These are phyloP conservation scores for Meripilus lineatus DNA, from an alignment of 1,284 basidiomycete species.

Conservation along the genomic window DNA sequence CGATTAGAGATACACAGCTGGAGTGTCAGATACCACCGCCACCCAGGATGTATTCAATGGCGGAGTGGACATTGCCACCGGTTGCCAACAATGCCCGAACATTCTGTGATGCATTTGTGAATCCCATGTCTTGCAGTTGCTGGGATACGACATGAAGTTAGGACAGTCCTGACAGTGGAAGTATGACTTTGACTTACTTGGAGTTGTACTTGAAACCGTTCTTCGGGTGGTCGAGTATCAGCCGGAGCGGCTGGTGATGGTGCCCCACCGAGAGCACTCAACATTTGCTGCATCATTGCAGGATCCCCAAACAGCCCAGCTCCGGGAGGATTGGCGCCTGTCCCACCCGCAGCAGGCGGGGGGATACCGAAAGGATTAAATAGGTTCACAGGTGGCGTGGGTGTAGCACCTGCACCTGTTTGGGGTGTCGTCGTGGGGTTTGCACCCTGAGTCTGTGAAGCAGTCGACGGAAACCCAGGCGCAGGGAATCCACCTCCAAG, in stretches of 20 bases:
- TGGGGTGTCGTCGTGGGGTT: conserved; percentile 7
- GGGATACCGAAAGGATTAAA: conserved; percentile 1
- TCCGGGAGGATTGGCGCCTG: conserved; percentile 13
- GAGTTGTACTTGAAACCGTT: conserved; percentile 84
- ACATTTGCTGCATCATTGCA: conserved; percentile 47
- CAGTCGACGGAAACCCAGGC: conserved; percentile 44
- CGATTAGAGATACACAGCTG: no score
- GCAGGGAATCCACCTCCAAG: conserved; percentile 45
- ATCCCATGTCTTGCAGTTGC: conserved; percentile 89
- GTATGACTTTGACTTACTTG: conserved; percentile 43
- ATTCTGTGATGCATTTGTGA: conserved; percentile 82
- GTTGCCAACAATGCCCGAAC: conserved; percentile 84
- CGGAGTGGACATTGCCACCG: conserved; percentile 84
- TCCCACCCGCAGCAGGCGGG: conserved; percentile 18
- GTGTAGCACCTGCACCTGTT: conserved; percentile 12
- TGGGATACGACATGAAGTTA: conserved; percentile 23
- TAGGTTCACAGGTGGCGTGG: conserved; percentile 13
- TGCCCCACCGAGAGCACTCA: conserved; percentile 28
- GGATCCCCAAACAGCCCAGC: conserved; percentile 31
- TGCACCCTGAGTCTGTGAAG: conserved; percentile 17
- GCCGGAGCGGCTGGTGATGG: conserved; percentile 41
- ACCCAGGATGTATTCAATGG: conserved; percentile 85
- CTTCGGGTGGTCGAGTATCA: conserved; percentile 77
- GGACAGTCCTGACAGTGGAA: no score
- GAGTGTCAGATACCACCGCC: conserved; percentile 71